phyloP scores from a whole-genome alignment of 2,329 filamentous ascomycete genomes.

The Hypoxylon rubiginosum region DNA sequence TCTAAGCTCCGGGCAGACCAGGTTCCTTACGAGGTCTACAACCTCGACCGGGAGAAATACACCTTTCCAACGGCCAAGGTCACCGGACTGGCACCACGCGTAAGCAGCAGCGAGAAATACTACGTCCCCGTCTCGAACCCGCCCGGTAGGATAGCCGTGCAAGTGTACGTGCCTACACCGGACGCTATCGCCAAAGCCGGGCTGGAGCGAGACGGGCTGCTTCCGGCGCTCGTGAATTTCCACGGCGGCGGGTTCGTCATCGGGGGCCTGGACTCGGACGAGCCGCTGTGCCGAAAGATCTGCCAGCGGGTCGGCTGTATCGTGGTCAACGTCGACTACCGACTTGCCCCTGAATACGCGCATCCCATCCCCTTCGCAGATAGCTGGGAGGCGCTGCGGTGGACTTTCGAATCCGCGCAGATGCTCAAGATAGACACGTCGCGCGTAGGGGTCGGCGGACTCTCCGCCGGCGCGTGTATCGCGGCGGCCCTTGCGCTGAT shows the following conservation, averaged over 20 bases:
- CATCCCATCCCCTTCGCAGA: constrained; percentile 65
- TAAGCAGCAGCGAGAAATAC: constrained; percentile 45
- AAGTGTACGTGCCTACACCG: constrained; percentile 60
- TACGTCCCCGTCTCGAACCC: constrained; percentile 44
- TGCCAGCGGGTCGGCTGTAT: constrained; percentile 59
- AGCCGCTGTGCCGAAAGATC: constrained; percentile 63
- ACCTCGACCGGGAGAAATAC: constrained; percentile 43
- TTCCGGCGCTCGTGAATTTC: constrained; percentile 64
- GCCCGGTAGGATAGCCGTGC: constrained; percentile 52
- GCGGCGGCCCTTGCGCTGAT: constrained; percentile 46
- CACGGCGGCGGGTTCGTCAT: constrained; percentile 66
- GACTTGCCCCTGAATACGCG: constrained; percentile 63
- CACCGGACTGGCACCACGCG: constrained; percentile 33
- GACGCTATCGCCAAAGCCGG: constrained; percentile 45
- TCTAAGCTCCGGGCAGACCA: constrained; percentile 47
- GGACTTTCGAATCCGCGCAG: constrained; percentile 54
- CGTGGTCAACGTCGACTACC: constrained; percentile 66
- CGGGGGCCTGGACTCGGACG: constrained; percentile 64
- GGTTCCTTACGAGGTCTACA: constrained; percentile 49
- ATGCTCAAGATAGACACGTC: constrained; percentile 44
- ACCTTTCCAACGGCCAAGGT: constrained; percentile 45
- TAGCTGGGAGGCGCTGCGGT: constrained; percentile 60
- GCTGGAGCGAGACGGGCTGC: constrained; percentile 49
- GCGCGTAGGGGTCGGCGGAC: constrained; percentile 45
- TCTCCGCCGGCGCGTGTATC: constrained; percentile 49